Percentiles rank a stretch among this genome's conserved stretches.
Evolutionary conservation across 768 basidiomycete genomes (phyloP).

Genomic region (Kwoniella sp.): DNA sequence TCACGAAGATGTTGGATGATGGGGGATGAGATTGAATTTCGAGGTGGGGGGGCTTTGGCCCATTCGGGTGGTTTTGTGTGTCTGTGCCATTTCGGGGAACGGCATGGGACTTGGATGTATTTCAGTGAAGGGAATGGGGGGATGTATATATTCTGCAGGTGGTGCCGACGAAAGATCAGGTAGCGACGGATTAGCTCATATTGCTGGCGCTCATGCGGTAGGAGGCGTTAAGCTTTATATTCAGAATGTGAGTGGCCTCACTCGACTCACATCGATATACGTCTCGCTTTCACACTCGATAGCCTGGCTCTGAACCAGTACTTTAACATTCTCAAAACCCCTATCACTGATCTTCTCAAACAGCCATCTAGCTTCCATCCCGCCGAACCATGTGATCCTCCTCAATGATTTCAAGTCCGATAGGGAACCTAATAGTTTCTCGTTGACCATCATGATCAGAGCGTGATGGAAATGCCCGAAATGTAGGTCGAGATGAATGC

Average conservation of each 20-base stretch:
- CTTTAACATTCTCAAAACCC: constrained; percentile 7
- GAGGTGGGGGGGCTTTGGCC: constrained; percentile 24
- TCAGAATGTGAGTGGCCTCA: no score
- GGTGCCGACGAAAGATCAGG: no score
- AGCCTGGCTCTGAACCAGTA: constrained; percentile 11
- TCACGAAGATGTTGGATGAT: constrained; percentile 11
- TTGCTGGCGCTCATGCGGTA: no score
- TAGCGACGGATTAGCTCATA: no score
- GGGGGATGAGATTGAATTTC: constrained; percentile 15
- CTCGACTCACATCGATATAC: constrained; percentile 27
- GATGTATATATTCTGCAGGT: constrained; percentile 18
- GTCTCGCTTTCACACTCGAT: constrained; percentile 23
- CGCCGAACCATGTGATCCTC: constrained; percentile 13
- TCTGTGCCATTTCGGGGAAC: constrained; percentile 13
- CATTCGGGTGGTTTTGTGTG: constrained; percentile 12
- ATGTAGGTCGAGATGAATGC: background rate
- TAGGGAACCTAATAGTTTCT: background rate
- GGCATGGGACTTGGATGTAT: constrained; percentile 14
- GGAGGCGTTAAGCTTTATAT: no score
- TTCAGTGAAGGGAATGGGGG: constrained; percentile 15
- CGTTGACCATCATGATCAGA: background rate
- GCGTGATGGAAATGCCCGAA: background rate
- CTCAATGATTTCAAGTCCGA: constrained; percentile 1
- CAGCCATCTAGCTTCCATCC: constrained; percentile 3
- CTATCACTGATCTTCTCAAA: constrained; percentile 14